Evolutionary conservation across 1,284 basidiomycete species (phyloP), one percentile per base, ranked within the genome.

Genomic region (Fistulina hepatica): DNA sequence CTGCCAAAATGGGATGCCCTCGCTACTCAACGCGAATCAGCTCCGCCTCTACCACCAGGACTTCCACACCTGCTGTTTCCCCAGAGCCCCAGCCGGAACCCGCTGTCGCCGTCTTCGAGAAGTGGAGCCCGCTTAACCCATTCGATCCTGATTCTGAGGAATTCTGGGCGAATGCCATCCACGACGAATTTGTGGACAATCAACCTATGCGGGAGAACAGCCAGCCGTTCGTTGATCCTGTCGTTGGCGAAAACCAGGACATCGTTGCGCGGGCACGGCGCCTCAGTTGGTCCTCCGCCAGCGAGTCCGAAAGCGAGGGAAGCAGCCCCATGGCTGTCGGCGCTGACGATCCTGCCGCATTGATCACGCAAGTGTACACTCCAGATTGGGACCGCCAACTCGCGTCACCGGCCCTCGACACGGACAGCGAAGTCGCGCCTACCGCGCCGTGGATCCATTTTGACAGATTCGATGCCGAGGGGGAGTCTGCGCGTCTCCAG

Each of bases 81-180:
- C n/a, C n/a, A n/a, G n/a, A n/a, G n/a, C n/a, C n/a, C n/a, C n/a
- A n/a, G n/a, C 7, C 19, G 24, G 37, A 33, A 7, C 57, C 58
- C 21, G 45, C 46, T 34, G 48, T 58, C 36, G 19, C 32, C 23
- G 23, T 42, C 20, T 74, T 62, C 61, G 61, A 71, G 52, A 73
- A 60, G 54, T 84, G 80, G 80, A 71, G 73, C 43, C 60, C 65
- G 45, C 66, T 64, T 55, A 78, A 81, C 53, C 60, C 71, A 5
- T 84, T 83, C 52, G 81, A 84, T 57, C 81, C 81, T n/a, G 81
- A 84, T 55, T 73, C 78, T 10, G 81, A 83, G 47, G 81, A 81
- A 46, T 84, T 83, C 55, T 80, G 78, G 52, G 39, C 37, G 20
- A 62, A 74, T 44, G 76, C 76, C 6, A 71, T 78, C 43, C 75